phyloP scores from a whole-genome alignment of 2,329 filamentous ascomycete species.

The Aspergillus hiratsukae region DNA sequence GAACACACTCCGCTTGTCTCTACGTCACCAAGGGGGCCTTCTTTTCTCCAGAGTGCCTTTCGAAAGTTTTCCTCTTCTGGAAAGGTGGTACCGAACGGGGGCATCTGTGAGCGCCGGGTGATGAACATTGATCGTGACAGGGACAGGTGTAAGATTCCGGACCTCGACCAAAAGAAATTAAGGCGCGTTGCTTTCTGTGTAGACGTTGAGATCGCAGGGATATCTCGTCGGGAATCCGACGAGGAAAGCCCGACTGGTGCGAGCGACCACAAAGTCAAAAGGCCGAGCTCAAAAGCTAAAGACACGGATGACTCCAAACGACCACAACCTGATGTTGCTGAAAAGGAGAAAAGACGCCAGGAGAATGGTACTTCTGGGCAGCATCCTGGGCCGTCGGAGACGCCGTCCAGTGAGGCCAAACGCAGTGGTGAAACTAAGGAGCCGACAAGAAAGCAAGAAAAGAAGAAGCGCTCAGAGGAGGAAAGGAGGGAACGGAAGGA shows the following conservation, averaged over 20 bases:
- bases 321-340: slow-evolving; percentile 50
- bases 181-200: slow-evolving; percentile 91
- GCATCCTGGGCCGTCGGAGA: slow-evolving; percentile 5
- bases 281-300: slow-evolving; percentile 55
- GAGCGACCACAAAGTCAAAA: slow-evolving; percentile 28
- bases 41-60: slow-evolving; percentile 75
- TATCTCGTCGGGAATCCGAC: slow-evolving; percentile 69
- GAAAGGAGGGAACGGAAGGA: slow-evolving; percentile 90
- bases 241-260: slow-evolving; percentile 39
- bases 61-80: slow-evolving; percentile 71
- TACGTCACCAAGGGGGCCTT: slow-evolving; percentile 66
- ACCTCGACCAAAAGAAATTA: slow-evolving; percentile 75
- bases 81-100: slow-evolving; percentile 57
- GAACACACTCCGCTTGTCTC: slow-evolving; percentile 43
- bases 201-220: slow-evolving; percentile 91
- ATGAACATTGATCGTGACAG: slow-evolving; percentile 81
- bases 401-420: slow-evolving; percentile 24
- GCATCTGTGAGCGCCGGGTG: slow-evolving; percentile 71
- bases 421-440: slow-evolving; percentile 33
- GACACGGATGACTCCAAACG: slow-evolving; percentile 71
- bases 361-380: slow-evolving; percentile 9
- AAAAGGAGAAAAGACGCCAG: slow-evolving; percentile 52
- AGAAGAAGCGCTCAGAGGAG: slow-evolving; percentile 92
- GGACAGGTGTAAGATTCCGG: slow-evolving; percentile 71
- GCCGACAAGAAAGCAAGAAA: slow-evolving; percentile 76